These are phyloP conservation scores for Rhodotorula kratochvilovae DNA, from an alignment of 768 basidiomycete genomes.

Conservation along the genomic window DNA sequence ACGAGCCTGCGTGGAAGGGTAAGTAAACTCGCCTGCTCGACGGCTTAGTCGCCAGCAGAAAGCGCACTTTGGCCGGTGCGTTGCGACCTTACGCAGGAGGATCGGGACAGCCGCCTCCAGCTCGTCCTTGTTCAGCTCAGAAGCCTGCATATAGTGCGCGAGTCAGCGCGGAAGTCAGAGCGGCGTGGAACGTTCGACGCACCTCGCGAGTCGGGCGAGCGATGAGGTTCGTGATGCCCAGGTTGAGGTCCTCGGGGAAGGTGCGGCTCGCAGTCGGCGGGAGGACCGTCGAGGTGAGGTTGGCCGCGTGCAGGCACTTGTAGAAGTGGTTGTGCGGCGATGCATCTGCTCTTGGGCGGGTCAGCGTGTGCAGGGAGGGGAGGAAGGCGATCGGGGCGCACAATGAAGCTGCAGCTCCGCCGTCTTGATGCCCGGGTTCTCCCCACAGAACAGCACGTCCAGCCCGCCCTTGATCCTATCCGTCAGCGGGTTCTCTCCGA, in stretches of 20 bases:
- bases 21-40: no score
- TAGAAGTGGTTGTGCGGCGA: conserved; percentile 32
- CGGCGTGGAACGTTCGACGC: not conserved
- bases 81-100: conserved; percentile 14
- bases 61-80: conserved; percentile 9
- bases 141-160: not conserved
- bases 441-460: conserved; percentile 16
- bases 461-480: conserved; percentile 8
- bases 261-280: conserved; percentile 10
- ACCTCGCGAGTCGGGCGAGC: conserved; percentile 17
- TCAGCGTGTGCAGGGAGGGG: no score
- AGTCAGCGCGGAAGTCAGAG: not conserved
- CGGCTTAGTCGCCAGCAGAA: no score
- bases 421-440: conserved; percentile 21
- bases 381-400: not conserved
- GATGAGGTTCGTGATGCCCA: conserved; percentile 29
- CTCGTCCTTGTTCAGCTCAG: conserved; percentile 21
- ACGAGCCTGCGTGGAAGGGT: conserved; percentile 4
- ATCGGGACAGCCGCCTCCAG: conserved; percentile 7
- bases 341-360: conserved; percentile 16
- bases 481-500: conserved; percentile 7
- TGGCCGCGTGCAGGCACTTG: conserved; percentile 5
- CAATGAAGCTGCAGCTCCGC: conserved; percentile 21
- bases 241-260: not conserved
- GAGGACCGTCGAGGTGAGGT: conserved; percentile 19